Base-by-base conservation (phyloP, 2,329 filamentous ascomycete genomes). In the Bipolaris bicolor region DNA sequence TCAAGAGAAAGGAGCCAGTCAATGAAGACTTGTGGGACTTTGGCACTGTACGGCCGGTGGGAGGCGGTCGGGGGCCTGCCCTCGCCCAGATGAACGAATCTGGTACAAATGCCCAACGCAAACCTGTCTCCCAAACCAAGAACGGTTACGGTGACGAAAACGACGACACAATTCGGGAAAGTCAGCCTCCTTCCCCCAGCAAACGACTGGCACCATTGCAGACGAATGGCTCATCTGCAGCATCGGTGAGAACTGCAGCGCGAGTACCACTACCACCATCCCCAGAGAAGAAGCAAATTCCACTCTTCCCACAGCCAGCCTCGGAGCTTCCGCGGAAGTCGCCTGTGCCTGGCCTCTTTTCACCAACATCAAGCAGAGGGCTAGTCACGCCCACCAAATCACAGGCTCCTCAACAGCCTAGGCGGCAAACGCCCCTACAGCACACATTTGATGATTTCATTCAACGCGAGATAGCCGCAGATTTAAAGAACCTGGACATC, bases 1-100 rank as follows among this genome's bases (percentile, higher is more conserved):
- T 73, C 22, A 70, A 78, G 57, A 69, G 76, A 49, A 68, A 75
- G 62, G 75, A 78, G 34, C 77, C 81, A 1, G 84, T 88, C 55
- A 84, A 90, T 33, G 91, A 97, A 74, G 95, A 98, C 75, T 86
- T 98, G 73, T 99, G 95, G 95, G 95, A 99, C 76, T 99, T 99
- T 80, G 95, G 95, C 41, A 99, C 95, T 0, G 91, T 99, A 50
- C 86, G 93, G 55, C 88, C 96, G 5, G 88, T 89, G 31, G 86
- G 62, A 36, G 67, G 63, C 13, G 69, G 57, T 15, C 60, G 71
- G 29, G 84, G 86, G 26, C 87, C 88, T 59, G 83, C 83, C 29
- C 80, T 91, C 47, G 84, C 89, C 65, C 82, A 87, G 0, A 87
- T 97, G 87, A 92, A 91, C 64, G 91, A 93, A 58, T 89, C 90